Percentiles rank a stretch among this genome's conserved stretches.
These are phyloP conservation scores for Cladosporium sp. DNA, from an alignment of 2,329 filamentous ascomycete genomes.

Conservation along the genomic window DNA sequence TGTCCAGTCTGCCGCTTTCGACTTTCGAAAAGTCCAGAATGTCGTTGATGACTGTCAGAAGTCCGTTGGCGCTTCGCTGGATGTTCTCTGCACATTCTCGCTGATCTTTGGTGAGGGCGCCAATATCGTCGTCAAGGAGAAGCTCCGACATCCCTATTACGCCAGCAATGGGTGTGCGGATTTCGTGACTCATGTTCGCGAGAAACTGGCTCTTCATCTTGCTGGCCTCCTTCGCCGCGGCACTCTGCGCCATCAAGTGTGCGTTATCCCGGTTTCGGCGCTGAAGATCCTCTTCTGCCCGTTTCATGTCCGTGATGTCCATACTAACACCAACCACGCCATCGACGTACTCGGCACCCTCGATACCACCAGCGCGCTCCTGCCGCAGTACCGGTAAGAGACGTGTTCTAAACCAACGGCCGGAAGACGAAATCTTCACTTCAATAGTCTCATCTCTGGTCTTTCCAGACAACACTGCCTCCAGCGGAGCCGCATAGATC, in stretches of 20 bases:
- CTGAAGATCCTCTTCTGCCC: conserved; percentile 56
- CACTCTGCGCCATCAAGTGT: conserved; percentile 65
- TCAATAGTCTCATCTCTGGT: conserved; percentile 58
- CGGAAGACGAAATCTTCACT: conserved; percentile 50
- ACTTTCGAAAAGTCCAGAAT: conserved; percentile 87
- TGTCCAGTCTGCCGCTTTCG: conserved; percentile 68
- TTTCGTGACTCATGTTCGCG: conserved; percentile 50
- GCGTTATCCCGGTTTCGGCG: conserved; percentile 66
- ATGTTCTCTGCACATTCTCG: conserved; percentile 72
- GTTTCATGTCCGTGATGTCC: conserved; percentile 68
- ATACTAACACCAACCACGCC: conserved; percentile 74
- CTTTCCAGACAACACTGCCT: conserved; percentile 58
- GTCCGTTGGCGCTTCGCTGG: conserved; percentile 69
- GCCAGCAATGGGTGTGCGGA: conserved; percentile 60
- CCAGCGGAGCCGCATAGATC: conserved; percentile 52
- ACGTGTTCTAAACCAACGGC: conserved; percentile 64
- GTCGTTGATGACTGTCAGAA: conserved; percentile 74
- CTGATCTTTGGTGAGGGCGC: conserved; percentile 58
- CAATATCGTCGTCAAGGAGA: conserved; percentile 55
- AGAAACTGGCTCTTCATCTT: conserved; percentile 74
- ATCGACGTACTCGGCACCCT: conserved; percentile 51
- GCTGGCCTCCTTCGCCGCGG: conserved; percentile 72
- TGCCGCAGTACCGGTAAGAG: conserved; percentile 61
- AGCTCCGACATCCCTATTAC: conserved; percentile 77
- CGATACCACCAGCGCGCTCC: conserved; percentile 46